Evolutionary conservation across 176 grass and related monocot species (phyloP).

Genomic region (Lolium rigidum): DNA sequence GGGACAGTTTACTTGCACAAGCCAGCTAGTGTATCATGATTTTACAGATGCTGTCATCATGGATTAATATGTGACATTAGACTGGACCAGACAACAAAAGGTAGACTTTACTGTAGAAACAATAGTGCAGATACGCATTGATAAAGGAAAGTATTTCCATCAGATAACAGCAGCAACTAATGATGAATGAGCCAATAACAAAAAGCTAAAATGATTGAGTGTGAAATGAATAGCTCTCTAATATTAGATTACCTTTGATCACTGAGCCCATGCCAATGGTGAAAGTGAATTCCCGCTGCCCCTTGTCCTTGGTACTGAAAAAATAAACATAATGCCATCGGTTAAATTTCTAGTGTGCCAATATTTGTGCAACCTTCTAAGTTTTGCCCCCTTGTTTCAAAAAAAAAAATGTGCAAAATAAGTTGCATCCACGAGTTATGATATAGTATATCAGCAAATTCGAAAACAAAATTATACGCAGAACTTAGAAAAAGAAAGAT

Average conservation of each 20-base stretch:
- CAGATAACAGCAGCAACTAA: background rate
- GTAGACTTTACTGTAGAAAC: background rate
- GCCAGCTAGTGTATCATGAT: background rate
- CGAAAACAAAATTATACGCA: background rate
- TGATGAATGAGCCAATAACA: background rate
- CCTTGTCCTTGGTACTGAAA: constrained; percentile 90
- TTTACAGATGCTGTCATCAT: constrained; percentile 11
- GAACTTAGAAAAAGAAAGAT: background rate
- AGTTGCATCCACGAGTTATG: background rate
- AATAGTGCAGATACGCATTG: constrained; percentile 6
- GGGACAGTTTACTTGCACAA: background rate
- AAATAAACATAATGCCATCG: constrained; percentile 5
- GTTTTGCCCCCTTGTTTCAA: too few relatives aligned
- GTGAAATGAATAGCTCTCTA: background rate
- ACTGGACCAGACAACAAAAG: background rate
- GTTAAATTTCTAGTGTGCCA: background rate
- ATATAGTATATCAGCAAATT: background rate
- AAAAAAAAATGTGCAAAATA: too few relatives aligned
- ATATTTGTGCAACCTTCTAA: too few relatives aligned
- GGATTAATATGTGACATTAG: background rate
- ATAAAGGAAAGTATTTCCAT: background rate
- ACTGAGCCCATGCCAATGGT: constrained; percentile 71
- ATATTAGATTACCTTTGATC: constrained; percentile 74
- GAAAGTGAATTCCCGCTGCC: constrained; percentile 84
- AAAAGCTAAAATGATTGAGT: background rate